A percentile compares a stretch with the other conserved stretches of the same genome.
Evolutionary conservation across 1,139 yeast species (phyloP).

Genomic region (Petasospora fabianii): DNA sequence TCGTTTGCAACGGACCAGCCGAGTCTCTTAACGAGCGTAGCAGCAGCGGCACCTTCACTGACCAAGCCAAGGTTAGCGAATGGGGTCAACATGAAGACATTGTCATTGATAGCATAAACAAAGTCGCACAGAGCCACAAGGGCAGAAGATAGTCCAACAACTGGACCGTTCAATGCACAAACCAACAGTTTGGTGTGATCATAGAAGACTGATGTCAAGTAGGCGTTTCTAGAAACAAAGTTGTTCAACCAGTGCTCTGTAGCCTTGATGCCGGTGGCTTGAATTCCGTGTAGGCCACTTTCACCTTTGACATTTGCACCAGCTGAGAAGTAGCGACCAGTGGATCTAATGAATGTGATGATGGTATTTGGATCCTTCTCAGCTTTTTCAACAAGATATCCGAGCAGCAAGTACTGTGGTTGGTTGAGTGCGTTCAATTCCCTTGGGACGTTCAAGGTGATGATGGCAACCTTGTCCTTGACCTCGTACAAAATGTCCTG

Average conservation of each 20-base stretch:
- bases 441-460: conserved; percentile 63
- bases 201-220: conserved; percentile 63
- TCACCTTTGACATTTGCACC: conserved; percentile 68
- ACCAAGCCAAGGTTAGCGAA: conserved; percentile 82
- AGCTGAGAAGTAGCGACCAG: conserved; percentile 79
- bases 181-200: conserved; percentile 71
- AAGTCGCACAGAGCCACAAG: conserved; percentile 74
- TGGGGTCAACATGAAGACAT: conserved; percentile 66
- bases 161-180: conserved; percentile 84
- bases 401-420: conserved; percentile 62
- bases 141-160: conserved; percentile 75
- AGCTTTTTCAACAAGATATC: conserved; percentile 59
- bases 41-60: conserved; percentile 77
- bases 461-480: conserved; percentile 53
- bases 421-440: conserved; percentile 67
- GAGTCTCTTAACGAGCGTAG: conserved; percentile 63
- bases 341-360: conserved; percentile 64
- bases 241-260: conserved; percentile 53
- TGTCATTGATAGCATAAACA: conserved; percentile 62
- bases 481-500: conserved; percentile 48
- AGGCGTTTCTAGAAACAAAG: conserved; percentile 69
- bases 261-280: conserved; percentile 25
- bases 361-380: conserved; percentile 62
- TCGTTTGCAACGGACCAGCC: conserved; percentile 76
- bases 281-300: conserved; percentile 23